Base-by-base conservation (phyloP, 352 stramenopile species). In the Phytophthora citrophthora region DNA sequence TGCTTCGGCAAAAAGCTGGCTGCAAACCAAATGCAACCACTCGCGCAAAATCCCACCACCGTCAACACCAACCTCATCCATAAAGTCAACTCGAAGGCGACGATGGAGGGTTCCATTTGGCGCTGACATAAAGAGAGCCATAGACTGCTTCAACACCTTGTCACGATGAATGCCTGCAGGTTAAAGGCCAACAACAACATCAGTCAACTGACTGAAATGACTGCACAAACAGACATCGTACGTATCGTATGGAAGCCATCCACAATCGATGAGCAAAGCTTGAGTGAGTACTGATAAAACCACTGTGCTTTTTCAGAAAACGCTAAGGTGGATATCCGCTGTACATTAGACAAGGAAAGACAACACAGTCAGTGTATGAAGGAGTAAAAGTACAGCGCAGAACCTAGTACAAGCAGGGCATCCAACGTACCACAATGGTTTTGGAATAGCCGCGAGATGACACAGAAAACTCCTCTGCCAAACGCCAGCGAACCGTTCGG, bases 51-150 rank as follows among this genome's bases (percentile, higher is more conserved):
- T 88, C 2, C 85, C 88, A 26, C 86, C 88, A 18, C 82, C 86
- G 29, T 95, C 88, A 4, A 93, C 60, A 15, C 86, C 84, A n/a
- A 69, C 75, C 60, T 95, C 86, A 29, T 91, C 82, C 52, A 90
- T 77, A 63, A 97, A 97, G 46, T 96, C 79, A 27, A 96, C 83
- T 2, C 86, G 78, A 43, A 97, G 63, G n/a, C 87, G 86, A 8
- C 82, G 81, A 40, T 83, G 83, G 2, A 95, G 56, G 11, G 68
- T 78, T 39, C 69, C 55, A 15, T 70, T 62, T 2, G 83, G 81
- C 5, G 77, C 72, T 4, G 75, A 72, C 52, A 85, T 69, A 41
- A 94, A 77, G 4, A 93, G 67, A 18, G 76, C 44, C 60, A 90
- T 76, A 6, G 81, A 91, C 39, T 94, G 78, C 45, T 91, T 81